A percentile compares a stretch with the other conserved stretches of the same genome.
Conservation (phyloP, 768 basidiomycete species). For the Mycena galericulata region DNA sequence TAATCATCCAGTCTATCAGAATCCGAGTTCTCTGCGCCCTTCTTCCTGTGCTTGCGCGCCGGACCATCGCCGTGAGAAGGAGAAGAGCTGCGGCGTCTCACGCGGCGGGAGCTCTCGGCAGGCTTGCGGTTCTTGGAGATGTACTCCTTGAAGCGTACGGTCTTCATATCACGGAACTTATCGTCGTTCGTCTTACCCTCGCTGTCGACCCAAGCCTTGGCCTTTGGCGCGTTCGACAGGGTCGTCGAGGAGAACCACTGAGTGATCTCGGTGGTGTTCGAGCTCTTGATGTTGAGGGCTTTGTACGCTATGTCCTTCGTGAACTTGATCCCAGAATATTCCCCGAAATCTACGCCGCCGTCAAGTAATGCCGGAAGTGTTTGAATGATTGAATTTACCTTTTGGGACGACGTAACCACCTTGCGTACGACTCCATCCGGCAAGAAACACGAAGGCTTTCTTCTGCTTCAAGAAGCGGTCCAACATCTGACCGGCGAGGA, state of each 20-base stretch:
- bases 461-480: not conserved
- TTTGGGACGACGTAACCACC: not conserved
- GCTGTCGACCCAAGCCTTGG: not conserved
- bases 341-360: not conserved
- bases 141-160: slow-evolving; percentile 2
- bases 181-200: not conserved
- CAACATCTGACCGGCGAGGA: not conserved
- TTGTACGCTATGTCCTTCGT: not conserved
- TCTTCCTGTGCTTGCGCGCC: not conserved
- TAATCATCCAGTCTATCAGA: too few relatives aligned
- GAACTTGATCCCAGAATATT: not conserved
- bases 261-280: not conserved
- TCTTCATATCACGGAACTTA: slow-evolving; percentile 1
- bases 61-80: too few relatives aligned
- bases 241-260: not conserved
- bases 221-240: not conserved
- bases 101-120: too few relatives aligned
- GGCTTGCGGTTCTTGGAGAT: not conserved
- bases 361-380: not conserved
- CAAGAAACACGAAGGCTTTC: not conserved
- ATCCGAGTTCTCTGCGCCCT: not conserved
- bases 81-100: too few relatives aligned
- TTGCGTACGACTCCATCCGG: not conserved
- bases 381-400: not conserved
- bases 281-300: not conserved